These are phyloP conservation scores for Fraxinus greggii DNA, from an alignment of 305 asterid genomes.

Conservation along the genomic window DNA sequence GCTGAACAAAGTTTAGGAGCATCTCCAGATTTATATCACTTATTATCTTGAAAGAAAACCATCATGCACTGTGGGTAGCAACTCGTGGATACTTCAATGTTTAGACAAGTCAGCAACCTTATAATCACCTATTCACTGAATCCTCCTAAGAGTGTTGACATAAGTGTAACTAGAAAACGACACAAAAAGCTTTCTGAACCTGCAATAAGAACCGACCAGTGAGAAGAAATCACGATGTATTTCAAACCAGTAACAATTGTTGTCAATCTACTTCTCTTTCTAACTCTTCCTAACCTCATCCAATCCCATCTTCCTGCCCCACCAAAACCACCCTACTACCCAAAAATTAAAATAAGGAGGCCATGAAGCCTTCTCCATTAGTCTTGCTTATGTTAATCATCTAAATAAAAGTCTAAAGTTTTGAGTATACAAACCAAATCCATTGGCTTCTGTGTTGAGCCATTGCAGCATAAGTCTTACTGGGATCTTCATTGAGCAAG, in stretches of 20 bases:
- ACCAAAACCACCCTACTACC: background rate
- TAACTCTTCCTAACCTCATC: too few relatives aligned
- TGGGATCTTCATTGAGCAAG: conserved; percentile 59
- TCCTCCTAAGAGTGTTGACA: conserved; percentile 65
- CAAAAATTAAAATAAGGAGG: background rate
- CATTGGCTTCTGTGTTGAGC: conserved; percentile 86
- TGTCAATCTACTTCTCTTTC: background rate
- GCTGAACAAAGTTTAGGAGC: background rate
- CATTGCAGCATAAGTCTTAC: conserved; percentile 70
- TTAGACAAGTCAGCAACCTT: background rate
- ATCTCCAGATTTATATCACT: background rate
- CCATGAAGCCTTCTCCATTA: background rate
- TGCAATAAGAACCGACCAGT: conserved; percentile 32
- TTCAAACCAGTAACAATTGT: background rate
- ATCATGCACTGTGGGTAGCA: background rate
- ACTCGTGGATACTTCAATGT: background rate
- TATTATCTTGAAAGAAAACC: background rate
- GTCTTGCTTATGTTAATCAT: background rate
- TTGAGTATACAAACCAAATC: conserved; percentile 56
- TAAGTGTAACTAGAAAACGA: conserved; percentile 76
- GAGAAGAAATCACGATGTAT: background rate
- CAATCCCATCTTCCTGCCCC: background rate
- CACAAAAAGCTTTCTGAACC: conserved; percentile 87
- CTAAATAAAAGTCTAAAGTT: background rate
- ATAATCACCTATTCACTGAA: conserved; percentile 26